Conservation (phyloP, 2,329 filamentous ascomycete genomes). For the Diaporthe sp. region DNA sequence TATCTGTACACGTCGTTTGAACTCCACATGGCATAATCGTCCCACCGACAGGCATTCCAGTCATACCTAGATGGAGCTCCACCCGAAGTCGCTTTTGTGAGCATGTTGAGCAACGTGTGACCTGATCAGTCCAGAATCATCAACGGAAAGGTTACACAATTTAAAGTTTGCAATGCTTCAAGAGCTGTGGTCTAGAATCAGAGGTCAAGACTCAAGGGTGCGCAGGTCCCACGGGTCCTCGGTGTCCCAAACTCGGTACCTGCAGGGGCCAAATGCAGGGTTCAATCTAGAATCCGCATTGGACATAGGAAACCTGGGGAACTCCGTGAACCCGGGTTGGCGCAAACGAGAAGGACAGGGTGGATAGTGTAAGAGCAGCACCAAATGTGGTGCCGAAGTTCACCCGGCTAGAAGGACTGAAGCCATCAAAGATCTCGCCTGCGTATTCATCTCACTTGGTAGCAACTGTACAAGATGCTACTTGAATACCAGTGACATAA, state of each 20-base stretch:
- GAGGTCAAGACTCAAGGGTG: not conserved
- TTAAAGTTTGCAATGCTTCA: not conserved
- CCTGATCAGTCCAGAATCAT: not conserved
- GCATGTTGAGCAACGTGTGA: not conserved
- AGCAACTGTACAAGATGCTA: not conserved
- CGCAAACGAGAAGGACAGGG: not conserved
- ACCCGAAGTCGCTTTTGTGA: not conserved
- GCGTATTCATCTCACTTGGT: not conserved
- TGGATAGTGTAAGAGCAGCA: not conserved
- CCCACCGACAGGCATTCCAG: not conserved
- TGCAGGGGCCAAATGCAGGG: not conserved
- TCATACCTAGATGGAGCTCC: not conserved
- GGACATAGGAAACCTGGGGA: not conserved
- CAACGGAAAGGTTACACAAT: not conserved
- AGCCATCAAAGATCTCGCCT: not conserved
- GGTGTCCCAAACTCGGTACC: not conserved
- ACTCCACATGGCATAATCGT: constrained; percentile 6
- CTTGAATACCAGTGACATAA: not conserved
- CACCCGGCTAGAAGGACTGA: not conserved
- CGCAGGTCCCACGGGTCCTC: not conserved
- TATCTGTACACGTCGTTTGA: constrained; percentile 9
- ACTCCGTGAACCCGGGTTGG: not conserved
- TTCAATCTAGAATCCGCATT: not conserved
- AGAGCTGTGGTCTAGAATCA: not conserved
- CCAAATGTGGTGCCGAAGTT: not conserved